Evolutionary conservation across 768 basidiomycete species (phyloP), one percentile per base, ranked within the genome.

Genomic region (Naganishia antarctica): DNA sequence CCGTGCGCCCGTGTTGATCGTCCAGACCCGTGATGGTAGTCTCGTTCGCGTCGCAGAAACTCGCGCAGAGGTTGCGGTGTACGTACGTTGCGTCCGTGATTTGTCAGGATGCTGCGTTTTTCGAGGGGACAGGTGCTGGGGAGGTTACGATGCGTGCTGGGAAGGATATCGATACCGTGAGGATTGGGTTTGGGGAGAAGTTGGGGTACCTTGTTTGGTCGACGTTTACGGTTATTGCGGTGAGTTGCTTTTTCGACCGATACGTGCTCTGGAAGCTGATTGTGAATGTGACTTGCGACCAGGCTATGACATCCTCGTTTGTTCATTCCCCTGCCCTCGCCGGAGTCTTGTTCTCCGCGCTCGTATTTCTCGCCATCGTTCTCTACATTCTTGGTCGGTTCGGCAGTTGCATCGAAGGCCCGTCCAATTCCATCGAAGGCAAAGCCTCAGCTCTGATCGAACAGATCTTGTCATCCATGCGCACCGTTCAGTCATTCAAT

Each of bases 401-500:
- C 28, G n/a, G 21, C 12, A 34, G 25, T 1, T 16, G 15, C 6
- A 28, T 37, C 13, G 29, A 28, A 5, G 48, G 18, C 1, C 40
- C 47, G 4, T 16, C 29, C 8, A 28, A 50, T 32, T 12, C 4
- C 11, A 13, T 49, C 13, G 46, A 62, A 40, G 46, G 31, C 32
- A 37, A 25, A 21, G 46, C 61, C 7, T 62, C 61, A 0, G 7
- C 61, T 8, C 15, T 37, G 65, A 68, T 70, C 61, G 75, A 76
- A 57, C 72, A 74, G 43, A 64, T 74, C 40, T 60, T 76, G 3
- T 68, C 70, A 23, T 72, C 71, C 1, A 66, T 72, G 50, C 63
- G 75, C 11, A 68, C 72, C 59, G 69, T 72, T 26, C 73, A 74
- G 58, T 70, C 72, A 5, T 73, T 76, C 61, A 63, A 70, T 46